phyloP scores from a whole-genome alignment of 75 land plant species.

The Ceratopteris richardii region DNA sequence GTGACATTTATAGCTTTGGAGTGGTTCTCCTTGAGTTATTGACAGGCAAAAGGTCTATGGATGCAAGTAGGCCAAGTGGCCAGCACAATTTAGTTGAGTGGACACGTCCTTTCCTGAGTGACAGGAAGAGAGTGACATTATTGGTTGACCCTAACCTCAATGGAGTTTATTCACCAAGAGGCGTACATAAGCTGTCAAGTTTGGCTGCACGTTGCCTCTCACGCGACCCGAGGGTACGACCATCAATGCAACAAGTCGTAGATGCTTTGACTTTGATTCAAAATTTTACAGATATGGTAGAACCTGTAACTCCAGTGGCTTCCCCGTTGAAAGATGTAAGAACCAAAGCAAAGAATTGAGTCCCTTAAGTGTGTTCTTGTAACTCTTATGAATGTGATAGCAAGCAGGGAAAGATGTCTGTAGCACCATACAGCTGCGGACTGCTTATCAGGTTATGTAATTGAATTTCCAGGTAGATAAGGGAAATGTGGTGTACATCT shows the following conservation, averaged over 20 bases:
- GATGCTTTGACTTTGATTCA: constrained; percentile 62
- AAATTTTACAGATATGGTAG: constrained; percentile 15
- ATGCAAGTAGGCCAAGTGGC: constrained; percentile 45
- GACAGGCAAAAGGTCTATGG: constrained; percentile 64
- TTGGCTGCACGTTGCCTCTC: constrained; percentile 67
- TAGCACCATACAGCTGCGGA: no score
- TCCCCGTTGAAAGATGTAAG: no score
- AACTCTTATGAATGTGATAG: no score
- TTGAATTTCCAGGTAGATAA: no score
- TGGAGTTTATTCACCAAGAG: constrained; percentile 52
- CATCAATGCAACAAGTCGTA: constrained; percentile 66
- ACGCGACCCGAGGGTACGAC: constrained; percentile 61
- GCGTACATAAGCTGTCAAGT: constrained; percentile 56
- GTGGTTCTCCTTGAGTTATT: constrained; percentile 67
- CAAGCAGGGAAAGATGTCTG: no score
- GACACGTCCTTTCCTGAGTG: constrained; percentile 54
- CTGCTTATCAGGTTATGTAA: no score
- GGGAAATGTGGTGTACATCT: no score
- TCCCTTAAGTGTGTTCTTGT: no score
- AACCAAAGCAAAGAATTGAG: no score
- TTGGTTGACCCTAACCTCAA: constrained; percentile 56
- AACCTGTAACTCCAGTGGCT: not conserved
- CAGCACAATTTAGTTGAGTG: constrained; percentile 67
- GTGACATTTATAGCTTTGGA: constrained; percentile 81
- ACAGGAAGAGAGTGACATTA: constrained; percentile 43